phyloP scores from a whole-genome alignment of 768 basidiomycete species.

The Leccinum olivaceopallidum region DNA sequence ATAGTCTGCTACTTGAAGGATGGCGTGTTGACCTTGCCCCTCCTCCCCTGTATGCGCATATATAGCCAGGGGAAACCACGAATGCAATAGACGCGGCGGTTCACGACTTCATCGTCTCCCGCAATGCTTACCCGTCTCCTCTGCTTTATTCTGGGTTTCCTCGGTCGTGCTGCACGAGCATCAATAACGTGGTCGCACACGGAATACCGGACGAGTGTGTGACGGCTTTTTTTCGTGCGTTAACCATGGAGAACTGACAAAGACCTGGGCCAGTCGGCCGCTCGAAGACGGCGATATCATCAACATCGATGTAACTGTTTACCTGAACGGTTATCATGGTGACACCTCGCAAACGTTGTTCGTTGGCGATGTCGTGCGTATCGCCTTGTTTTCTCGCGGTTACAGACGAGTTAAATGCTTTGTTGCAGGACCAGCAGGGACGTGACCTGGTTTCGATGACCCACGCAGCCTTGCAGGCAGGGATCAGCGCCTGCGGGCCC shows the following conservation, averaged over 20 bases:
- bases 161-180: slow-evolving; percentile 58
- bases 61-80: slow-evolving; percentile 71
- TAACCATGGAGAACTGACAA: not conserved
- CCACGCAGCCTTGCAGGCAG: slow-evolving; percentile 63
- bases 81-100: slow-evolving; percentile 69
- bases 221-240: not conserved
- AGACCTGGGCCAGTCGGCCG: slow-evolving; percentile 55
- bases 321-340: slow-evolving; percentile 82
- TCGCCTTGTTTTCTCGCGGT: not conserved
- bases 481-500: slow-evolving; percentile 75
- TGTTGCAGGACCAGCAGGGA: slow-evolving; percentile 66
- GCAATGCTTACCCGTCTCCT: slow-evolving; percentile 85
- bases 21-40: not conserved
- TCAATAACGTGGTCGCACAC: slow-evolving; percentile 86
- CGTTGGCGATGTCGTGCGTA: slow-evolving; percentile 72
- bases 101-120: slow-evolving; percentile 67
- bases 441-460: slow-evolving; percentile 65
- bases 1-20: not conserved
- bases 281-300: slow-evolving; percentile 84
- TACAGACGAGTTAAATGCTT: not conserved
- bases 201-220: slow-evolving; percentile 90
- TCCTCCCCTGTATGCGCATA: no score
- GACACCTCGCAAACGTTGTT: slow-evolving; percentile 86
- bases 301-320: slow-evolving; percentile 88
- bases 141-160: slow-evolving; percentile 64